Conservation (phyloP, 2,329 filamentous ascomycete species). For the Botrytis fabae region DNA sequence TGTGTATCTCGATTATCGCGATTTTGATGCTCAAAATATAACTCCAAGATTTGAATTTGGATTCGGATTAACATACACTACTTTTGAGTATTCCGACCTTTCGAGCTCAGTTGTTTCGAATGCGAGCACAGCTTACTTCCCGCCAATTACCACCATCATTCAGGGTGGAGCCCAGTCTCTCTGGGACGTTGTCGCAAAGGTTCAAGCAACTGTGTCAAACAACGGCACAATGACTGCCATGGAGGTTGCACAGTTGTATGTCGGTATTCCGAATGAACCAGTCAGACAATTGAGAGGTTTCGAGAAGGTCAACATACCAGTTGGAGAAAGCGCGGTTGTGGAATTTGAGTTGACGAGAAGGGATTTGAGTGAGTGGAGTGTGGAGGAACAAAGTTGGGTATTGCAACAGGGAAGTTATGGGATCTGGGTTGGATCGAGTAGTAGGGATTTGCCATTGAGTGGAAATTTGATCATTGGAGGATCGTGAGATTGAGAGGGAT, state of each 20-base stretch:
- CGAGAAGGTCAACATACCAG: constrained; percentile 53
- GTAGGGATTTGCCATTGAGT: constrained; percentile 13
- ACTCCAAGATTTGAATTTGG: not conserved
- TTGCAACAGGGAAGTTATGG: constrained; percentile 11
- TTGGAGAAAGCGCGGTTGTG: constrained; percentile 48
- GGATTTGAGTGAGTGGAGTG: constrained; percentile 66
- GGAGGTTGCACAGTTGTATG: constrained; percentile 40
- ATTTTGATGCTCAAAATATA: not conserved
- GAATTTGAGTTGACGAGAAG: constrained; percentile 57
- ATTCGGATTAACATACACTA: not conserved
- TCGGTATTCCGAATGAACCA: constrained; percentile 46
- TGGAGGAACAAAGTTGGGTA: constrained; percentile 57
- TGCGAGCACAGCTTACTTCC: not conserved
- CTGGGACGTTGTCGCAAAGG: constrained; percentile 52
- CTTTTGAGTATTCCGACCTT: not conserved
- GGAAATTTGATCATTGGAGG: constrained; percentile 11
- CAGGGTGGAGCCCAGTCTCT: constrained; percentile 55
- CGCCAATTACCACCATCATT: not conserved
- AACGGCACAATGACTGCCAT: constrained; percentile 45
- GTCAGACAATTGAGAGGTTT: constrained; percentile 63
- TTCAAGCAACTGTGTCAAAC: constrained; percentile 53
- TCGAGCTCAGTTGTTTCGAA: not conserved
- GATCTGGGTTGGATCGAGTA: constrained; percentile 21
- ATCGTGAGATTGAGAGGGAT: not conserved
- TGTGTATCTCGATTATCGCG: not conserved